A percentile compares a stretch with the other conserved stretches of the same genome.
Conservation (phyloP, 345 rosid species). For the Citrus reticulata region DNA sequence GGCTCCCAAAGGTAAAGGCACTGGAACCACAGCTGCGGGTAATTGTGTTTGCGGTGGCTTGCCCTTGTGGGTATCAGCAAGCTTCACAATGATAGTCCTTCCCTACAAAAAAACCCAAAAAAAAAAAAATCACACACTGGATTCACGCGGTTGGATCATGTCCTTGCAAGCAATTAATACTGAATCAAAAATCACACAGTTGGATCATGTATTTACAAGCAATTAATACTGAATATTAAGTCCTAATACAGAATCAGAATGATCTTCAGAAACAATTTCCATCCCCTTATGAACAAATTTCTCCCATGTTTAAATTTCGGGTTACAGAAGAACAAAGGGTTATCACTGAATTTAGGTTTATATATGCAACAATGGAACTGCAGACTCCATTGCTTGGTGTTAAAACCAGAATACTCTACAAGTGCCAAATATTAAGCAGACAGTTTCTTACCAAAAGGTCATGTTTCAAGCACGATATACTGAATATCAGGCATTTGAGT, state of each 20-base stretch:
- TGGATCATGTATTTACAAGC: background rate
- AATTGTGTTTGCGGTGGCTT: conserved; percentile 37
- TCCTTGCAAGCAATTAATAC: background rate
- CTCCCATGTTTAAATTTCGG: background rate
- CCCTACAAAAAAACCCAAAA: conserved; percentile 31
- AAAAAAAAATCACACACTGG: background rate
- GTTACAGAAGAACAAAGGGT: background rate
- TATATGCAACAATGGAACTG: background rate
- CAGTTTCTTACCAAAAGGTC: background rate
- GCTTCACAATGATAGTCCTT: conserved; percentile 45
- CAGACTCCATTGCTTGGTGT: background rate
- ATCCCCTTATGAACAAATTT: background rate
- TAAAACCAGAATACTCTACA: background rate
- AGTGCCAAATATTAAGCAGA: background rate
- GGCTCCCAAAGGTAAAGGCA: conserved; percentile 29
- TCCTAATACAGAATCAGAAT: background rate
- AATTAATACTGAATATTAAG: background rate
- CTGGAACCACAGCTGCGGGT: conserved; percentile 32
- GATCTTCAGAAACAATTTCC: background rate
- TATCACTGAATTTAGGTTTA: background rate
- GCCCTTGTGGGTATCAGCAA: conserved; percentile 51
- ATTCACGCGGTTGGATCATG: background rate
- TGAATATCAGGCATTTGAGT: background rate
- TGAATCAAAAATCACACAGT: background rate
- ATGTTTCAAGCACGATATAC: background rate